Evolutionary conservation across 2,329 filamentous ascomycete species (phyloP), one percentile per base, ranked within the genome.

Genomic region (Dactylellina haptotyla): DNA sequence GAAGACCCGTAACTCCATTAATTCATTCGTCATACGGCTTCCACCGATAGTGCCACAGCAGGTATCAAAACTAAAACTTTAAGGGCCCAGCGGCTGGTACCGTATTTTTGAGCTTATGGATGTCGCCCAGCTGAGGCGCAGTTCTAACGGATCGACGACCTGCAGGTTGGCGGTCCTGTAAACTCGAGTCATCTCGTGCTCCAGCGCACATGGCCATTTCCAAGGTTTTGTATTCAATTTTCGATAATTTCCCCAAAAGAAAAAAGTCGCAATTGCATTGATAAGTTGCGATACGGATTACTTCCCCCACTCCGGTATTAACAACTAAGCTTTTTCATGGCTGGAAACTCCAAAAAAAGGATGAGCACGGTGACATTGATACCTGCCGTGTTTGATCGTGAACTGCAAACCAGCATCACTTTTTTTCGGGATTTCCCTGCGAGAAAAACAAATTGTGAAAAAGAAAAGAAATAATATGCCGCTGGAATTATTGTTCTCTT

Each of bases 111-210:
- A 12, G 18, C 14, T 41, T 41, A n/a, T 5, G 37, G 14, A 41
- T 41, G 37, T 41, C 37, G 37, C 37, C 6, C 37, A 23, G 18
- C n/a, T 18, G 41, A 46, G 64, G 64, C 64, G 64, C 56, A 69
- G 64, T 56, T 59, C 14, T 6, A 28, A 41, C 41, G 18, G 34
- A 54, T 46, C 28, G 32, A 45, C 20, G 46, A 28, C 32, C 32
- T 48, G 61, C 26, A n/a, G 26, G 26, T 4, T 4, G 14, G 12
- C 20, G 16, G 14, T 53, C 28, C 6, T 46, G 37, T 48, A 6
- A 28, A 30, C 23, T 45, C 14, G 23, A 41, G 41, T 20, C 37
- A 56, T 45, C 39, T 30, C 28, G 41, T 45, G 46, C 18, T 16
- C 37, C 30, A 39, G 39, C 18, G 46, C 48, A 61, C 41, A 66